phyloP scores from a whole-genome alignment of 2,329 filamentous ascomycete species.

The Sporothrix curviconia region DNA sequence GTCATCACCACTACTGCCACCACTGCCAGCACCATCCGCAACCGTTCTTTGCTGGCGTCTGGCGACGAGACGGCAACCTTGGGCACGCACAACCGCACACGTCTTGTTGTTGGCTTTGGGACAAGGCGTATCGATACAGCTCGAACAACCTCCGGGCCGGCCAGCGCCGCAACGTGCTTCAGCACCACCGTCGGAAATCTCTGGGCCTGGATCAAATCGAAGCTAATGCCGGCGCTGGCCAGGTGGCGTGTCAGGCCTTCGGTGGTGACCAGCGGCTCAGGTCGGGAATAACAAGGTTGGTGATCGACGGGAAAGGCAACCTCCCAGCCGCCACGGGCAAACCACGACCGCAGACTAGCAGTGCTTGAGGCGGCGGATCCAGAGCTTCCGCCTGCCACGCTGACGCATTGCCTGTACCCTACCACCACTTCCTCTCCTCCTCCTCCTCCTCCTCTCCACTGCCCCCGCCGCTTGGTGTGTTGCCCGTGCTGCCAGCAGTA shows the following conservation, averaged over 20 bases:
- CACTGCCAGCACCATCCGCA: not conserved
- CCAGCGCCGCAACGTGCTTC: slow-evolving; percentile 65
- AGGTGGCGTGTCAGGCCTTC: slow-evolving; percentile 70
- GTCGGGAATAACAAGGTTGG: slow-evolving; percentile 67
- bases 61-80: slow-evolving; percentile 36
- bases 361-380: not conserved
- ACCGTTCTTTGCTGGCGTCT: not conserved
- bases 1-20: slow-evolving; percentile 45
- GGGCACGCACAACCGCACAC: slow-evolving; percentile 79
- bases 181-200: slow-evolving; percentile 69
- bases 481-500: slow-evolving; percentile 6
- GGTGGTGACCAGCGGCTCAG: slow-evolving; percentile 65
- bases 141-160: slow-evolving; percentile 72
- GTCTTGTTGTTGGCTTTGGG: slow-evolving; percentile 52
- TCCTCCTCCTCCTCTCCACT: too few species aligned
- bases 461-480: slow-evolving; percentile 7
- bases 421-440: not conserved
- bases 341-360: slow-evolving; percentile 61
- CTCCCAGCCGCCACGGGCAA: slow-evolving; percentile 82
- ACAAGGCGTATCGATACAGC: slow-evolving; percentile 69
- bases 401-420: not conserved
- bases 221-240: slow-evolving; percentile 65
- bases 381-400: not conserved
- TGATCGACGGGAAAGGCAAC: slow-evolving; percentile 50
- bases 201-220: slow-evolving; percentile 75